Conservation (phyloP, 1,284 basidiomycete species). For the Microstroma glucosiphilum region DNA sequence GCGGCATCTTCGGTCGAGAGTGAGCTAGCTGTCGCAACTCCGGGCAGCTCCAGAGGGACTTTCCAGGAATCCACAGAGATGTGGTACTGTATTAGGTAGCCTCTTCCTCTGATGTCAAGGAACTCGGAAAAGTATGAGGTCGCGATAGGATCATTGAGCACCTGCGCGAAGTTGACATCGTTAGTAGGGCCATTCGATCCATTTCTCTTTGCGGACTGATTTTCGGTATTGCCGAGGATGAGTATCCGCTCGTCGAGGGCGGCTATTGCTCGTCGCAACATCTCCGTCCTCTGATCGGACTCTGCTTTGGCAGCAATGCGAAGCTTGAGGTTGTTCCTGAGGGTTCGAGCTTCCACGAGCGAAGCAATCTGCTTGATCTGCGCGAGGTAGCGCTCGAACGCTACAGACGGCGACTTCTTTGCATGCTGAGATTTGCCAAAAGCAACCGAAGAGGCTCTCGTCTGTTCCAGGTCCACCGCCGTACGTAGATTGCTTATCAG, state of each 20-base stretch:
- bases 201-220: no score
- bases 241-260: not conserved
- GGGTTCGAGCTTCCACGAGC: not conserved
- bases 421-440: no score
- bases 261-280: not conserved
- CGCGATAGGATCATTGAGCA: not conserved
- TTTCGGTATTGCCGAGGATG: not conserved
- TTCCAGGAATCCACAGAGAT: conserved; percentile 1
- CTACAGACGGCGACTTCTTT: not conserved
- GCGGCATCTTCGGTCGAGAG: not conserved
- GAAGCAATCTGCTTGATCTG: not conserved
- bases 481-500: not conserved
- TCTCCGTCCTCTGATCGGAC: not conserved
- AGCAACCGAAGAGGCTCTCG: no score
- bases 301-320: no score
- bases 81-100: not conserved
- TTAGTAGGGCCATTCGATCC: no score
- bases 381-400: not conserved
- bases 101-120: not conserved
- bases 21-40: not conserved
- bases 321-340: not conserved
- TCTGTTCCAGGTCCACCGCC: not conserved
- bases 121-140: not conserved
- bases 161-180: not conserved
- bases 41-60: not conserved